phyloP scores from a whole-genome alignment of 305 asterid genomes.

The Rubia balearica region DNA sequence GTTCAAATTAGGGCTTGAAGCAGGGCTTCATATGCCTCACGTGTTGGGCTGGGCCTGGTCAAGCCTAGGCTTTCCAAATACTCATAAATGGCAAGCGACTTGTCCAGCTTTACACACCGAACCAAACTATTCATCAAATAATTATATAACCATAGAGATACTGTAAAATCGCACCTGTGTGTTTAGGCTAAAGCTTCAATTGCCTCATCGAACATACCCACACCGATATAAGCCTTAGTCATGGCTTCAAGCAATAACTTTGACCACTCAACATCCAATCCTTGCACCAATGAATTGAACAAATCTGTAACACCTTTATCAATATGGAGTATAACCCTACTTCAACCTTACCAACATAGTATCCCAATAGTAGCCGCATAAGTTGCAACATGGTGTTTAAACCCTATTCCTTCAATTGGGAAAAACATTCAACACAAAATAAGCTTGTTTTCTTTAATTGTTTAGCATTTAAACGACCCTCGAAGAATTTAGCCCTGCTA shows the following conservation, averaged over 20 bases:
- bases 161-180: constrained; percentile 36
- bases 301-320: constrained; percentile 40
- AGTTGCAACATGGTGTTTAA: constrained; percentile 38
- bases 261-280: constrained; percentile 33
- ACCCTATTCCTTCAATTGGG: constrained; percentile 33
- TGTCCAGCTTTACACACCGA: constrained; percentile 40
- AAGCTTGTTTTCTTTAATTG: constrained; percentile 39
- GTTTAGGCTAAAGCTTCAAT: constrained; percentile 35
- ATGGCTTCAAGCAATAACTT: constrained; percentile 43
- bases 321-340: constrained; percentile 39
- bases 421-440: constrained; percentile 10
- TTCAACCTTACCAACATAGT: constrained; percentile 49
- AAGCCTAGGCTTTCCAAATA: constrained; percentile 44
- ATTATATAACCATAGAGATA: constrained; percentile 48
- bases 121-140: constrained; percentile 58
- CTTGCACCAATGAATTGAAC: constrained; percentile 53
- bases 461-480: constrained; percentile 37
- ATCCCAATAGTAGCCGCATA: constrained; percentile 52
- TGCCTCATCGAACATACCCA: constrained; percentile 71
- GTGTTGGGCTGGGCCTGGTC: not conserved
- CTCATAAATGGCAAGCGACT: constrained; percentile 43
- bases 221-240: constrained; percentile 47
- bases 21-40: too few relatives aligned
- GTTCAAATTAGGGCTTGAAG: too few relatives aligned
- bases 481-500: not conserved